phyloP scores from a whole-genome alignment of 108 stramenopile species.

The Skeletonema costatum region DNA sequence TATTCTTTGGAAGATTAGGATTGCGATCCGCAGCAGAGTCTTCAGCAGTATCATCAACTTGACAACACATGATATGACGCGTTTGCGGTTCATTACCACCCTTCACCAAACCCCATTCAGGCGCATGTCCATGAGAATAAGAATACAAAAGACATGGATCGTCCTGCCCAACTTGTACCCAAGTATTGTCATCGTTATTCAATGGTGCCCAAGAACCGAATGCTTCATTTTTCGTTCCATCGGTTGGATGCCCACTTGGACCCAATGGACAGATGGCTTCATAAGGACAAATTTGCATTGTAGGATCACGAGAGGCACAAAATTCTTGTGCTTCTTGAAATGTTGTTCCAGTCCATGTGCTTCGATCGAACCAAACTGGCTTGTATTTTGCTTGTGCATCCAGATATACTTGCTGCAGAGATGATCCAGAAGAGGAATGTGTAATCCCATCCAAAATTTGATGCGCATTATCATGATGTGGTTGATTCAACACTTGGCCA shows the following conservation, averaged over 20 bases:
- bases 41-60: neutral
- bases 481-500: neutral
- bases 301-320: neutral
- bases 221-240: constrained; percentile 5
- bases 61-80: constrained; percentile 28
- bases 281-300: constrained; percentile 16
- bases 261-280: constrained; percentile 17
- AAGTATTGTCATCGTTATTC: neutral
- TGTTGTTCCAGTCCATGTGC: constrained; percentile 1
- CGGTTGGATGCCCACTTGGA: neutral
- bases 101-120: constrained; percentile 11
- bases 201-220: constrained; percentile 16
- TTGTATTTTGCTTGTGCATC: neutral
- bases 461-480: neutral
- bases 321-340: neutral
- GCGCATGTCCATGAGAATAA: neutral
- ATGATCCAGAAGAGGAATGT: neutral
- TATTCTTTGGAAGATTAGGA: neutral
- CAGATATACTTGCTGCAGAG: neutral
- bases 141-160: constrained; percentile 8
- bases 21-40: constrained; percentile 2
- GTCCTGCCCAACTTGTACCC: constrained; percentile 9
- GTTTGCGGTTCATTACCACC: constrained; percentile 22
- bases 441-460: neutral
- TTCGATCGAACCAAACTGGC: constrained; percentile 2